Conservation (phyloP, 768 basidiomycete genomes). For the Mycena rebaudengoi region DNA sequence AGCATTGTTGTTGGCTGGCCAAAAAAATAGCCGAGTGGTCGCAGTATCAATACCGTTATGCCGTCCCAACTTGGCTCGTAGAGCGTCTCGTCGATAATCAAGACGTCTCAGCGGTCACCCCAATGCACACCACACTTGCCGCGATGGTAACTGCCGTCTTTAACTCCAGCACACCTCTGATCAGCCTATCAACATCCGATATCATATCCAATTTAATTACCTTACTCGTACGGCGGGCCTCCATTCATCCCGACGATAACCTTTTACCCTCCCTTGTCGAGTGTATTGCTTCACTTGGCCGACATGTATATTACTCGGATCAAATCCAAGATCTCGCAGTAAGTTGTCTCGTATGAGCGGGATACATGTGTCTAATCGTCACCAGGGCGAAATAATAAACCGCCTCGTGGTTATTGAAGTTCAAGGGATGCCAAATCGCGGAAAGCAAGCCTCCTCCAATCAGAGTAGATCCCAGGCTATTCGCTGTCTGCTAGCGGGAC, state of each 20-base stretch:
- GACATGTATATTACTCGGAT: slow-evolving; percentile 95
- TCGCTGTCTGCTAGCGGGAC: slow-evolving; percentile 71
- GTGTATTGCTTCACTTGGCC: slow-evolving; percentile 84
- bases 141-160: slow-evolving; percentile 87
- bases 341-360: slow-evolving; percentile 27
- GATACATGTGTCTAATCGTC: background rate
- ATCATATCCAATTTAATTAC: slow-evolving; percentile 81
- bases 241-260: slow-evolving; percentile 67
- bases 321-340: slow-evolving; percentile 92
- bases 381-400: slow-evolving; percentile 76
- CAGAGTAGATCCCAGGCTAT: slow-evolving; percentile 73
- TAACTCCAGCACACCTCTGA: slow-evolving; percentile 80
- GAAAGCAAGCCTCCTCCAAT: too few species aligned
- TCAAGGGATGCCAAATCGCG: slow-evolving; percentile 60
- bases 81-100: slow-evolving; percentile 76
- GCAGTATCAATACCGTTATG: slow-evolving; percentile 93
- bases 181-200: slow-evolving; percentile 92
- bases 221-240: slow-evolving; percentile 74
- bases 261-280: slow-evolving; percentile 75
- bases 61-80: slow-evolving; percentile 84
- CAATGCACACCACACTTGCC: slow-evolving; percentile 68
- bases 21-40: slow-evolving; percentile 85
- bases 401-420: slow-evolving; percentile 77
- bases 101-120: slow-evolving; percentile 55
- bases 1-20: slow-evolving; percentile 86